A percentile compares a stretch with the other conserved stretches of the same genome.
Evolutionary conservation across 352 stramenopile species (phyloP).

Genomic region (Aphanomyces stellatus): DNA sequence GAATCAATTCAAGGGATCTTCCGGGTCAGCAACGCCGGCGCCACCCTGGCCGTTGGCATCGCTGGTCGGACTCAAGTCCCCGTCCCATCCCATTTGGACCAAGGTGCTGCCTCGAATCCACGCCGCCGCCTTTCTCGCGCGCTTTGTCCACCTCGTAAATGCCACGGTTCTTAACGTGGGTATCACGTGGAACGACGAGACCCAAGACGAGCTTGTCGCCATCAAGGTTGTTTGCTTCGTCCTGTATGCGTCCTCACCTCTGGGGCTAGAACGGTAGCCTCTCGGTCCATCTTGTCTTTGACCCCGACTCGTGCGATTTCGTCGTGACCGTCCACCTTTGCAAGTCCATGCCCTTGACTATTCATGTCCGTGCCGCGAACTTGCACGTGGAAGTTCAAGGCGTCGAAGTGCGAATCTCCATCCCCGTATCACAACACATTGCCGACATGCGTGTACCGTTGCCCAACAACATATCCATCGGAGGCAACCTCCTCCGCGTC

Average conservation of each 20-base stretch:
- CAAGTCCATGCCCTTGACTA: not conserved
- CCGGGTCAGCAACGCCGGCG: not conserved
- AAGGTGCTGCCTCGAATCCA: not conserved
- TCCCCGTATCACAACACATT: constrained; percentile 20
- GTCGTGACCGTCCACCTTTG: not conserved
- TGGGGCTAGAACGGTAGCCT: constrained; percentile 12
- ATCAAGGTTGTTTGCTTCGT: not conserved
- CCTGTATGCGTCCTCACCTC: not conserved
- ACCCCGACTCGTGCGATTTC: not conserved
- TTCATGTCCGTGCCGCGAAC: not conserved
- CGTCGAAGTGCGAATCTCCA: constrained; percentile 24
- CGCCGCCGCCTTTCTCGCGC: not conserved
- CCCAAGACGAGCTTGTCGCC: not conserved
- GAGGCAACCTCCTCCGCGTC: constrained; percentile 3
- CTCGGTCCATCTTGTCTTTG: not conserved
- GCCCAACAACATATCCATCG: constrained; percentile 5
- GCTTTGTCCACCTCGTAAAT: constrained; percentile 17
- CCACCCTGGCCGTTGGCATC: not conserved
- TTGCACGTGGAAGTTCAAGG: constrained; percentile 16
- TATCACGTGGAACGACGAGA: not conserved
- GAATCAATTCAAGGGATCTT: not conserved
- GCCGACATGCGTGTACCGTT: constrained; percentile 21
- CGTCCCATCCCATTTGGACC: constrained; percentile 15
- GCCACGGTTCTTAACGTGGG: not conserved
- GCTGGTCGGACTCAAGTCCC: not conserved